phyloP scores from a whole-genome alignment of 345 rosid species.

The Clarkia xantiana region DNA sequence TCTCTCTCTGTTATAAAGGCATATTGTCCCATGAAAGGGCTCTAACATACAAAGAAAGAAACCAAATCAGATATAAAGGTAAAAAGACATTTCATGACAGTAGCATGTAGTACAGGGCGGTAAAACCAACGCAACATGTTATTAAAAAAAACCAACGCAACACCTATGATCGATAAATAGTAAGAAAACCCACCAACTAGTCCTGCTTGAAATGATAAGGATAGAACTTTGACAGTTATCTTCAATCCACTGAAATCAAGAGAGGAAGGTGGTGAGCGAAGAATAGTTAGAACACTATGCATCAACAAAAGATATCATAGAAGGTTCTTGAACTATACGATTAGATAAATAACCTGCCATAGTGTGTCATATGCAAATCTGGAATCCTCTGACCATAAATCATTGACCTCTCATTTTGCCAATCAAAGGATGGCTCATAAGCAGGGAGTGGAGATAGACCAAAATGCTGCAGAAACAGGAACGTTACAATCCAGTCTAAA shows the following conservation, averaged over 20 bases:
- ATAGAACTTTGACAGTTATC: conserved; percentile 83
- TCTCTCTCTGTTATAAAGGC: conserved; percentile 83
- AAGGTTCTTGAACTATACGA: background rate
- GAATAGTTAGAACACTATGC: conserved; percentile 1
- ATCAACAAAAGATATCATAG: background rate
- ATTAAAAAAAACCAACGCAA: background rate
- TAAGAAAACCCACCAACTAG: conserved; percentile 52
- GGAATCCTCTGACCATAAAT: conserved; percentile 88
- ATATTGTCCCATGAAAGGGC: conserved; percentile 89
- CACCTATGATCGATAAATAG: background rate
- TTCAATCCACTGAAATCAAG: conserved; percentile 59
- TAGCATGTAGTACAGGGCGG: background rate
- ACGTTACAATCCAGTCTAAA: background rate
- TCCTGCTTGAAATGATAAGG: conserved; percentile 83
- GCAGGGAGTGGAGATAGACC: conserved; percentile 92
- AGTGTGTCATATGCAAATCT: conserved; percentile 48
- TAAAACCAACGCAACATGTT: too few species aligned
- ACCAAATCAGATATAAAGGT: conserved; percentile 9
- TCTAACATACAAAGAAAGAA: conserved; percentile 35
- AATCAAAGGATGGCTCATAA: conserved; percentile 97
- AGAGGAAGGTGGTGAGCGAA: conserved; percentile 7
- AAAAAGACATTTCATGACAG: background rate
- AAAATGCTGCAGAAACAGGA: conserved; percentile 47
- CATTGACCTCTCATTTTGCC: conserved; percentile 92
- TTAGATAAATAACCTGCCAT: conserved; percentile 43